These are phyloP conservation scores for Lentinula novae-zelandiae DNA, from an alignment of 1,284 basidiomycete genomes.

Conservation along the genomic window DNA sequence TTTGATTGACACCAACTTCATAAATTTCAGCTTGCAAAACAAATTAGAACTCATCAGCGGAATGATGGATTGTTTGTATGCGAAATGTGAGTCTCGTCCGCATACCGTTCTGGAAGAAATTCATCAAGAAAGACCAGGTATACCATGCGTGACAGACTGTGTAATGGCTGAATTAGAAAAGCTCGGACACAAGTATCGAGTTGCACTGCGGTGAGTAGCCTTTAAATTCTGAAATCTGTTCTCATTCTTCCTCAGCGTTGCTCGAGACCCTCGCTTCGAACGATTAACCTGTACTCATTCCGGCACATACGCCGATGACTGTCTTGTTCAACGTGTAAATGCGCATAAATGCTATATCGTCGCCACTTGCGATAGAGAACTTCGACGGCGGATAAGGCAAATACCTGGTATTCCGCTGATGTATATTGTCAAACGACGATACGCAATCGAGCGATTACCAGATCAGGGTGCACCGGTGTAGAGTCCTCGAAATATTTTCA, in stretches of 20 bases:
- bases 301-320: slow-evolving; percentile 98
- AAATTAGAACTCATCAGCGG: slow-evolving; percentile 94
- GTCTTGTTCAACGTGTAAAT: slow-evolving; percentile 92
- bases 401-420: slow-evolving; percentile 93
- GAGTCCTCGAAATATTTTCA: not conserved
- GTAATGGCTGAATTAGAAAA: slow-evolving; percentile 98
- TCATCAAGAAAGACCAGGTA: slow-evolving; percentile 56
- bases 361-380: slow-evolving; percentile 96
- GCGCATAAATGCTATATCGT: slow-evolving; percentile 97
- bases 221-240: not conserved
- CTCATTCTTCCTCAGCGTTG: slow-evolving; percentile 59
- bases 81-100: slow-evolving; percentile 71
- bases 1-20: slow-evolving; percentile 99
- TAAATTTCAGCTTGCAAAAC: slow-evolving; percentile 98
- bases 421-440: slow-evolving; percentile 90
- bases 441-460: slow-evolving; percentile 90
- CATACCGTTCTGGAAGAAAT: not conserved
- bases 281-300: slow-evolving; percentile 88
- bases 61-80: slow-evolving; percentile 99
- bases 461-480: slow-evolving; percentile 79
- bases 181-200: slow-evolving; percentile 91
- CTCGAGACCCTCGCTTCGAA: slow-evolving; percentile 96
- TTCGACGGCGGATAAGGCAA: slow-evolving; percentile 89
- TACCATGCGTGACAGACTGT: slow-evolving; percentile 98
- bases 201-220: slow-evolving; percentile 77